Base-by-base conservation (phyloP, 106 monocot species). In the Phalaenopsis aphrodite region DNA sequence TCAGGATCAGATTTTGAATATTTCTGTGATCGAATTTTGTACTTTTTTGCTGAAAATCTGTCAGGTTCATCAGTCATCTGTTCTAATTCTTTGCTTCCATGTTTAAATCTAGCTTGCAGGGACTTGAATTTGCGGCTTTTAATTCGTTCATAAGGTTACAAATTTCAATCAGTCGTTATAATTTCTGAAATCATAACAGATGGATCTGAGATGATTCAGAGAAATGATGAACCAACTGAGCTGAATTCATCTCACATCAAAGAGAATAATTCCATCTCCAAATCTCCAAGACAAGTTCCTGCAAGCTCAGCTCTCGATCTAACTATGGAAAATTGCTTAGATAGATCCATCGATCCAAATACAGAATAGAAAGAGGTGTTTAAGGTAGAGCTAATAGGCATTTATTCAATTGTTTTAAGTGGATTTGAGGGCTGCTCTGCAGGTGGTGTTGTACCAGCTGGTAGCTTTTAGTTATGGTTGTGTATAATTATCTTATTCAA, bases 121-220 rank as follows among this genome's bases (percentile, higher is more conserved):
- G 48, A 49, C 24, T 49, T 24, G 1, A 23, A 49, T 48, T 49
- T 30, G 76, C 30, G 76, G 14, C 18, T 45, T 30, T 39, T 23
- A 49, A 24, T 24, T 30, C 42, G 3, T 76, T 76, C 4, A 43
- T 23, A 41, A 30, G n/a, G 76, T 19, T 71, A 43, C 43, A 38
- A 10, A 12, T 74, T 73, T 74, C 41, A 30, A 24, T 76, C 21
- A 6, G 39, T 52, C 12, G 2, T 19, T 78, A 68, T 49, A 79
- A 96, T 96, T 93, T 91, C 95, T 55, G 91, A 89, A 55, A 82
- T 93, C 61, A 85, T 89, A 79, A 52, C 88, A 57, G 91, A 93
- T 77, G 93, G 79, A 79, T 79, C 23, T 77, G 82, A 75, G 23
- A 81, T n/a, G 37, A 78, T 19, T 79, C 80, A 68, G 21, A 82